A percentile compares a stretch with the other conserved stretches of the same genome.
Conservation (phyloP, 192 early-diverging fungal species). For the Spinellus fusiger region DNA sequence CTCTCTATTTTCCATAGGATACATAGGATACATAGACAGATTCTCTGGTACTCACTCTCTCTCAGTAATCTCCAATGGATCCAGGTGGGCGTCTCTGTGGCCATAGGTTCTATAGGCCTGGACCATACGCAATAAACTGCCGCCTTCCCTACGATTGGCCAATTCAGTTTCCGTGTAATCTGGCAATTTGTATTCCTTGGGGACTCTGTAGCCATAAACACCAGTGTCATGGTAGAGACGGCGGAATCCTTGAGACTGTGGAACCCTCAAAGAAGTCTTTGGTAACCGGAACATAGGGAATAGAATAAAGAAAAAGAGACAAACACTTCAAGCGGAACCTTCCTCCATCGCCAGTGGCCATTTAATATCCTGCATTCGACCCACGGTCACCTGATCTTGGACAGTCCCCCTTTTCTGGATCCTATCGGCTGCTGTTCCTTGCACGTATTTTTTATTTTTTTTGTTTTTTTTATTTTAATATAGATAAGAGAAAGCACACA, state of each 20-base stretch:
- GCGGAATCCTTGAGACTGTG: background rate
- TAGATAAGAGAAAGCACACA: no score
- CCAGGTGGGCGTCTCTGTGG: conserved; percentile 77
- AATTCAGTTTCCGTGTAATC: conserved; percentile 83
- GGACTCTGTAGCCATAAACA: conserved; percentile 85
- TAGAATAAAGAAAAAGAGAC: background rate
- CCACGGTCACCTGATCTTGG: conserved; percentile 18
- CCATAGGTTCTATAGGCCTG: conserved; percentile 74
- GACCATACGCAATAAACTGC: conserved; percentile 81
- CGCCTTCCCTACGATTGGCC: conserved; percentile 74
- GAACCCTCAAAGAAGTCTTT: background rate
- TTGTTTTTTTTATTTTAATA: no score
- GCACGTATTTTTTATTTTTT: no score
- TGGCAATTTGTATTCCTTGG: conserved; percentile 56
- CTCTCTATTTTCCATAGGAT: background rate
- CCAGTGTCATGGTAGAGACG: conserved; percentile 69
- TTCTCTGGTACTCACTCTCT: conserved; percentile 47
- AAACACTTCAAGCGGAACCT: background rate
- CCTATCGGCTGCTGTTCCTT: no score
- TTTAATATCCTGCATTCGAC: background rate
- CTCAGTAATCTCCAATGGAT: conserved; percentile 74
- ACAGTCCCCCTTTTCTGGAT: no score
- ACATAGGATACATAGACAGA: background rate
- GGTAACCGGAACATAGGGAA: background rate
- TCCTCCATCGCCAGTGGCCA: background rate